Base-by-base conservation (phyloP, 1,284 basidiomycete genomes). In the Cutaneotrichosporon mucoides region DNA sequence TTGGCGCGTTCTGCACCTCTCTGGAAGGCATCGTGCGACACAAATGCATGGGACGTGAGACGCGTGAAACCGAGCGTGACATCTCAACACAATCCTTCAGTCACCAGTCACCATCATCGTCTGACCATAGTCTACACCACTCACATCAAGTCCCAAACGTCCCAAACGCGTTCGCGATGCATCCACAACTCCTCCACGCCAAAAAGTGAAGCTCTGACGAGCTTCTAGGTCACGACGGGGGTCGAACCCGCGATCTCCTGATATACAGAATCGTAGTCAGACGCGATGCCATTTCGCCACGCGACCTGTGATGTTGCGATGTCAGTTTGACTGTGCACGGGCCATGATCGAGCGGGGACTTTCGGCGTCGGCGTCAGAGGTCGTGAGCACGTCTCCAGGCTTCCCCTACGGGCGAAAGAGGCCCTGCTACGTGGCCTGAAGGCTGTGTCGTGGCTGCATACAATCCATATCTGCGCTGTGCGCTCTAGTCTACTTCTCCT, bases 401-500 rank as follows among this genome's bases (percentile, higher is more conserved):
- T 16, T 15, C n/a, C 9, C 43, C 43, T 8, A 10, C 10, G 24
- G 24, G 24, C 24, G 24, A 24, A 24, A 24, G 24, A 24, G 24
- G 24, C 24, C 24, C 24, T 24, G 24, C 24, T 24, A 24, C 24
- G 24, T 24, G 24, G 24, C 24, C 24, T 24, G 24, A 24, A 43
- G 42, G 42, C 8, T 43, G 15, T 43, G 42, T n/a, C 24, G 24
- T 16, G n/a, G 5, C 46, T 48, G 46, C 46, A 48, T 48, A 47
- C 33, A 24, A 24, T 24, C 24, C 24, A 24, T 47, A 13, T 7
- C 12, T 10, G 16, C 6, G 24, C 33, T 9, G 13, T 10, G 3
- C 11, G 13, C 34, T 41, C 49, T 51, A 51, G 10, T 53, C 55
- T 71, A 76, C 64, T 73, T 73, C 40, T 80, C 76, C 55, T 71